phyloP scores from a whole-genome alignment of 257 asterid species.

The Primulina eburnea region DNA sequence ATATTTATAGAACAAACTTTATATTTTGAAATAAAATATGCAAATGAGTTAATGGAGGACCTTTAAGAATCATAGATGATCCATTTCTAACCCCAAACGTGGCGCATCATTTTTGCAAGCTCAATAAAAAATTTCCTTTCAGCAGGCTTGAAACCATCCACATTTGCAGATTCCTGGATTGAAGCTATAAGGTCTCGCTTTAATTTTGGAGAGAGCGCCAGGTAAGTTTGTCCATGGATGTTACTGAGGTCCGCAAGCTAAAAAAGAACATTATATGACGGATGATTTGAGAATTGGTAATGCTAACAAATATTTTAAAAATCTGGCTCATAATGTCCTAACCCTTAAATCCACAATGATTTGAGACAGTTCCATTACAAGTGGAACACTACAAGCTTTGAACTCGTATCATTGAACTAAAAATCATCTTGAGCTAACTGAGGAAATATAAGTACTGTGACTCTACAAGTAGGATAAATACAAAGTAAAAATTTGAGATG shows the following conservation, averaged over 20 bases:
- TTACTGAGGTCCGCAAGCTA: constrained; percentile 73
- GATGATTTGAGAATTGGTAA: constrained; percentile 7
- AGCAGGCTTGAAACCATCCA: constrained; percentile 47
- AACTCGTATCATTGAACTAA: neutral
- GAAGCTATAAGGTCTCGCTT: constrained; percentile 59
- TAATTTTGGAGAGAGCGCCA: constrained; percentile 54
- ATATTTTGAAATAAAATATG: constrained; percentile 16
- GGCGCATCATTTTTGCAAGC: constrained; percentile 56
- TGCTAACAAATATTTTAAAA: constrained; percentile 3
- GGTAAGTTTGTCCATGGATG: constrained; percentile 55
- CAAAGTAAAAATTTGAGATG: neutral
- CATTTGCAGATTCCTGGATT: constrained; percentile 56
- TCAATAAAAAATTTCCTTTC: constrained; percentile 66
- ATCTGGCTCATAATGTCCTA: neutral
- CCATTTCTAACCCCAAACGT: constrained; percentile 67
- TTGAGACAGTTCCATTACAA: neutral
- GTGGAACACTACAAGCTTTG: neutral
- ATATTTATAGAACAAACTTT: constrained; percentile 11
- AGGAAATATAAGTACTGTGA: neutral
- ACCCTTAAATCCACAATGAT: neutral
- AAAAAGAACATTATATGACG: constrained; percentile 13
- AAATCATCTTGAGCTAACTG: neutral
- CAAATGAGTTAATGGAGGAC: constrained; percentile 16
- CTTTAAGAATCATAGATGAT: constrained; percentile 16
- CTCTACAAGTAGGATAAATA: neutral